Base-by-base conservation (phyloP, 495 filamentous ascomycete genomes). In the Penicillium lagena region DNA sequence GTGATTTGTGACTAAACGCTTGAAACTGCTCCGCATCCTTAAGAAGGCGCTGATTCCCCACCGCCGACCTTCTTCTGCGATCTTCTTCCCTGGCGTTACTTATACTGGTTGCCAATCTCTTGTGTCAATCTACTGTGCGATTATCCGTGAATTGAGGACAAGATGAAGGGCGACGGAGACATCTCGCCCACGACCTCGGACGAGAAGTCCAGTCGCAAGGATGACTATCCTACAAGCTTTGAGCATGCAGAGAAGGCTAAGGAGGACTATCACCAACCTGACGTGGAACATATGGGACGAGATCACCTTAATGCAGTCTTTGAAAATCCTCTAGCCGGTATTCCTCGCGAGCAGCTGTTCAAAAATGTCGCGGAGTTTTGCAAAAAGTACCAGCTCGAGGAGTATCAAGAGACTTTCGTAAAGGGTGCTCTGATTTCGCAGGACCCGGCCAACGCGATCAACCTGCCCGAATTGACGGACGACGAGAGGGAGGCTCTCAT, bases 351-450 rank as follows among this genome's bases (percentile, higher is more conserved):
- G 7, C 49, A 70, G 39, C 66, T 80, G 7, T 45, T 78, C 37
- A 32, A 51, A 12, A 64, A 80, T 46, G 76, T 81, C 7, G 67
- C 70, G n/a, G 48, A 51, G 1, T 82, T 81, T 49, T 76, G 71
- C 44, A 46, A 41, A 6, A 46, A 71, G 22, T 60, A 70, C 38
- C 63, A 60, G 29, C 55, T 81, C 22, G 45, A 60, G 34, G 72
- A 75, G 3, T 56, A 76, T 35, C 28, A 62, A 13, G 60, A 70
- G 12, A 47, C 60, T 7, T 71, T 81, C 36, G 59, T 64, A 7
- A 77, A 79, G 45, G 78, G 78, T 4, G 79, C 79, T 12, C 62
- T 79, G 7, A 55, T 76, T 28, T 74, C 78, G 6, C 72, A 79
- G 48, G 62, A 71, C 42, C 75, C 76, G 1, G 48, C 45, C 13